phyloP scores from a whole-genome alignment of 371 early-diverging fungal genomes.

The Syncephalastrum contaminatum region DNA sequence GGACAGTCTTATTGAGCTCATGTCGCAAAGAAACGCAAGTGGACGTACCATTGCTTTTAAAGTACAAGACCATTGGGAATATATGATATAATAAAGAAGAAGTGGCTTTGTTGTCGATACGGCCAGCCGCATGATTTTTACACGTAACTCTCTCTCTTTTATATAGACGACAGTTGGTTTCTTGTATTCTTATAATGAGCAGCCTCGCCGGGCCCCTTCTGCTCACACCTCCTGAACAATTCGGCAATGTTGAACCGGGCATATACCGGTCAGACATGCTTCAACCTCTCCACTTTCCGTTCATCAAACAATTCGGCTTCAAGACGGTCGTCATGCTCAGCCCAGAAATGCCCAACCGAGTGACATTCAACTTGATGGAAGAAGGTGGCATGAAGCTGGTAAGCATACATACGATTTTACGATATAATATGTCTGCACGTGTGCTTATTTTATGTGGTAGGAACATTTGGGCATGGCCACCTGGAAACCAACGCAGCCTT shows the following conservation, averaged over 20 bases:
- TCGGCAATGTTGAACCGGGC: constrained; percentile 89
- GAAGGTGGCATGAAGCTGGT: constrained; percentile 76
- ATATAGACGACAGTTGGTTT: no score
- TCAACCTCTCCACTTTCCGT: constrained; percentile 73
- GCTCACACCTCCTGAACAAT: constrained; percentile 81
- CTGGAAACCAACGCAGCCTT: constrained; percentile 49
- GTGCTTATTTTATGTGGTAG: constrained; percentile 17
- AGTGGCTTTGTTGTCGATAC: no score
- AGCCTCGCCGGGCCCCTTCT: constrained; percentile 19
- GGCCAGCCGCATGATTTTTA: no score
- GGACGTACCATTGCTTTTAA: constrained; percentile 50
- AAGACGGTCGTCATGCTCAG: constrained; percentile 83
- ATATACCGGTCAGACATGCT: constrained; percentile 83
- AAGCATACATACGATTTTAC: no score
- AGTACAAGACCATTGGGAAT: constrained; percentile 52
- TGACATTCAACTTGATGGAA: constrained; percentile 78
- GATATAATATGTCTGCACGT: neutral
- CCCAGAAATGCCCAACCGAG: constrained; percentile 81
- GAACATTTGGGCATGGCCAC: constrained; percentile 70
- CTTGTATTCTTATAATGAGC: no score
- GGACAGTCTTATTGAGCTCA: neutral
- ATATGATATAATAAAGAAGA: constrained; percentile 3
- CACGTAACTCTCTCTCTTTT: no score
- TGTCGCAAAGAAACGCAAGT: neutral
- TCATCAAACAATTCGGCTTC: constrained; percentile 74